Percentiles rank a stretch among this genome's conserved stretches.
Evolutionary conservation across 2,329 filamentous ascomycete genomes (phyloP).

Genomic region (Myriosclerotinia scirpicola): DNA sequence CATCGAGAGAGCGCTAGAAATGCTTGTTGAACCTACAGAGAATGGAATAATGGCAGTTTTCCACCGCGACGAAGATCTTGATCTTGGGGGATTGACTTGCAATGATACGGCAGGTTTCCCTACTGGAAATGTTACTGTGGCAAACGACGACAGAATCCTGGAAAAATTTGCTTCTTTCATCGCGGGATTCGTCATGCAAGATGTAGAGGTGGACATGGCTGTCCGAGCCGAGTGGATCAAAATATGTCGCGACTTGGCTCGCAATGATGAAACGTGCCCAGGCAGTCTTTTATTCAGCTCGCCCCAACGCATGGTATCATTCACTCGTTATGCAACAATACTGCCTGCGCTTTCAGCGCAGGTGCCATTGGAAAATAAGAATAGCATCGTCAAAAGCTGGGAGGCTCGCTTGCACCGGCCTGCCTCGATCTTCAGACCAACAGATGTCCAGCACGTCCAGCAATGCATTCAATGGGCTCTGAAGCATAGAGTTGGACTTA

Average conservation of each 20-base stretch:
- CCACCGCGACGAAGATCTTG: constrained; percentile 50
- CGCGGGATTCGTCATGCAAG: constrained; percentile 46
- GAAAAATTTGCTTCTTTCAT: constrained; percentile 56
- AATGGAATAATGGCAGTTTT: constrained; percentile 54
- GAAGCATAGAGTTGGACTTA: constrained; percentile 47
- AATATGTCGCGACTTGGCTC: constrained; percentile 51
- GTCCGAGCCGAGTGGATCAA: constrained; percentile 49
- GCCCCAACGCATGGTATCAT: constrained; percentile 52
- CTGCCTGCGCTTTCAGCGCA: constrained; percentile 47
- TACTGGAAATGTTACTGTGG: constrained; percentile 46
- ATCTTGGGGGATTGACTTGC: constrained; percentile 51
- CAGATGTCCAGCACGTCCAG: constrained; percentile 50
- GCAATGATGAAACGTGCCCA: constrained; percentile 42
- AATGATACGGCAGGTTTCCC: constrained; percentile 50
- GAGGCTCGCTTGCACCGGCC: constrained; percentile 50
- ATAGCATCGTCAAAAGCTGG: constrained; percentile 50
- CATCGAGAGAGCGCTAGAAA: constrained; percentile 49
- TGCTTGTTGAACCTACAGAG: constrained; percentile 47
- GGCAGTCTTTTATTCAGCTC: constrained; percentile 49
- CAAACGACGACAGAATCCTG: constrained; percentile 47
- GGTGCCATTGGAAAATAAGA: constrained; percentile 40
- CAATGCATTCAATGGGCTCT: constrained; percentile 57
- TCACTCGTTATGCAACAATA: constrained; percentile 48
- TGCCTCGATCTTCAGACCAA: constrained; percentile 49
- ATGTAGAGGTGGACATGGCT: constrained; percentile 34